Evolutionary conservation across 257 asterid genomes (phyloP).

Genomic region (Fraxinus quadrangulata): DNA sequence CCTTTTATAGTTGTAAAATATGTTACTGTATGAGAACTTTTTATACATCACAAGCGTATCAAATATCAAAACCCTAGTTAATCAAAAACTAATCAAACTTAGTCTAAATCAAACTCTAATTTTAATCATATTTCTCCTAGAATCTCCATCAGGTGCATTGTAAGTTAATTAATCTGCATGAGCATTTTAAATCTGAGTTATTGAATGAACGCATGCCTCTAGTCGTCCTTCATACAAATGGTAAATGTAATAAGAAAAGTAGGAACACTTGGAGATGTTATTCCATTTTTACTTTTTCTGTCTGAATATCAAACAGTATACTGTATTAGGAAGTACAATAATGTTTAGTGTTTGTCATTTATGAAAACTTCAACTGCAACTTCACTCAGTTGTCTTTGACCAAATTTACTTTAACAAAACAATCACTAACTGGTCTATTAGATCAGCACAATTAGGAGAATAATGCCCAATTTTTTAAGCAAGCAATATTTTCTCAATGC

Average conservation of each 20-base stretch:
- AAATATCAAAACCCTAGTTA: not conserved
- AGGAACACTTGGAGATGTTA: not conserved
- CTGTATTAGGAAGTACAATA: not conserved
- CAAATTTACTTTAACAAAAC: not conserved
- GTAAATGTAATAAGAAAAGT: not conserved
- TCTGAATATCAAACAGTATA: not conserved
- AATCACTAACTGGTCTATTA: not conserved
- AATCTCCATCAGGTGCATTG: not conserved
- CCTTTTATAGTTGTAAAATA: not conserved
- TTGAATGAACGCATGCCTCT: not conserved
- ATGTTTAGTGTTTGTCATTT: not conserved
- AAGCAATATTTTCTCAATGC: not conserved
- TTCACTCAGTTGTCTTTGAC: not conserved
- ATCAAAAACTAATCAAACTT: not conserved
- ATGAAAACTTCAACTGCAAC: not conserved
- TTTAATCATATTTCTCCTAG: not conserved
- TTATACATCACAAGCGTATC: not conserved
- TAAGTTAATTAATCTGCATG: not conserved
- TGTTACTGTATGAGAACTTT: not conserved
- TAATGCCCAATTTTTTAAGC: not conserved
- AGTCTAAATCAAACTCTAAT: not conserved
- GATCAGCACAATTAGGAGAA: not conserved
- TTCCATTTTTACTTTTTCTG: not conserved
- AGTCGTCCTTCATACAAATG: not conserved
- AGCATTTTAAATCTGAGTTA: not conserved